phyloP scores from a whole-genome alignment of 139 green algal genomes.

The Pycnococcus provasolii region DNA sequence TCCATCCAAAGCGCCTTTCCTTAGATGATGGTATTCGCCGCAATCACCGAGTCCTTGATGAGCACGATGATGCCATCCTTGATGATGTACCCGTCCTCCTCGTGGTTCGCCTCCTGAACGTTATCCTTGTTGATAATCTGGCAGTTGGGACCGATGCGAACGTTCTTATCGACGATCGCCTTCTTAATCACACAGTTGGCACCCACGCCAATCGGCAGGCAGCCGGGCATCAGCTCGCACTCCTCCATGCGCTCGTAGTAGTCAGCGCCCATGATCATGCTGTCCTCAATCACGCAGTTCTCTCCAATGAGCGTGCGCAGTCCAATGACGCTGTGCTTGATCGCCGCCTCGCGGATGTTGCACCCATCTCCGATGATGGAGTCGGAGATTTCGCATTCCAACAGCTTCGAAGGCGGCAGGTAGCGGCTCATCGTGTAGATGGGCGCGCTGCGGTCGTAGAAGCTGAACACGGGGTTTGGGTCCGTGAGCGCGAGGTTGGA shows the following conservation, averaged over 20 bases:
- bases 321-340: slow-evolving; percentile 63
- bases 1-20: too few relatives aligned
- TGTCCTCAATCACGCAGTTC: slow-evolving; percentile 52
- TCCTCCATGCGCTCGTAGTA: slow-evolving; percentile 18
- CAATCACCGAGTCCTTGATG: slow-evolving; percentile 85
- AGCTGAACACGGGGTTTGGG: slow-evolving; percentile 29
- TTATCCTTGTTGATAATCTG: slow-evolving; percentile 61
- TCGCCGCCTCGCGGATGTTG: slow-evolving; percentile 40
- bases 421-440: slow-evolving; percentile 76
- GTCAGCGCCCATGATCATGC: slow-evolving; percentile 56
- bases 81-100: slow-evolving; percentile 87
- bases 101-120: slow-evolving; percentile 65
- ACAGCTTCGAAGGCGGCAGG: slow-evolving; percentile 67
- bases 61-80: slow-evolving; percentile 91
- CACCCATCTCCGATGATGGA: slow-evolving; percentile 56
- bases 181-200: slow-evolving; percentile 27
- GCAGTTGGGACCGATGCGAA: slow-evolving; percentile 53
- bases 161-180: slow-evolving; percentile 63
- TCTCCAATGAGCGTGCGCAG: slow-evolving; percentile 55
- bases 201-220: slow-evolving; percentile 43
- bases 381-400: slow-evolving; percentile 44
- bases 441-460: slow-evolving; percentile 59
- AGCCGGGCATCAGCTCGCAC: slow-evolving; percentile 18
- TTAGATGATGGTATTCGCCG: slow-evolving; percentile 66
- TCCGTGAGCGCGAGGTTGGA: slow-evolving; percentile 78